Evolutionary conservation across 352 stramenopile genomes (phyloP), one percentile per base, ranked within the genome.

Genomic region (Globisporangium splendens): DNA sequence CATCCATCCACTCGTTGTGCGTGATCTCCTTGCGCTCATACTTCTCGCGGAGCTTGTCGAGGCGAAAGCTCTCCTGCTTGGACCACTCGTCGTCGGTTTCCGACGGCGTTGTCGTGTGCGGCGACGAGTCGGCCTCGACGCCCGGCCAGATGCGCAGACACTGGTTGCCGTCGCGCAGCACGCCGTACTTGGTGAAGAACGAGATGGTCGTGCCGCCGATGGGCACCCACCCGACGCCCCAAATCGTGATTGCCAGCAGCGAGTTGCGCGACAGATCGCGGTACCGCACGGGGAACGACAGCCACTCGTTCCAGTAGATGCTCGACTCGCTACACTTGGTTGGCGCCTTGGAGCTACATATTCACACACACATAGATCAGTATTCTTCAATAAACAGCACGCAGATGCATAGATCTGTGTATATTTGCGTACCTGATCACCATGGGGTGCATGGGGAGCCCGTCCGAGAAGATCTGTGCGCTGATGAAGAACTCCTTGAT

Each of bases 1-100:
- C 86, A 59, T 98, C 91, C 70, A 98, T 93, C 91, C 90, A 98
- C 61, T 96, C 86, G 62, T 93, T 91, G 18, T 78, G 75, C 22
- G 76, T 62, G 49, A 96, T 92, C 47, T 95, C 81, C 35, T 92
- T 92, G 54, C 88, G 86, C 38, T 94, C 88, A 68, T 95, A 96
- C 64, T 88, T 89, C 59, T 97, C 89, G 11, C 83, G 77, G 2
- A 90, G 79, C 61, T 97, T 95, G 68, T 94, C 83, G 33, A 96
- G 73, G 22, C 84, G 81, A 33, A 91, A 95, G 35, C 76, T 86
- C 54, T 96, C 77, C 46, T 91, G 80, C 14, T 71, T 62, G 14
- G 76, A 59, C 80, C 81, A 93, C 46, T 91, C 79, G 50, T 89
- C 81, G 54, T 88, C 68, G 17, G 91, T 73, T 56, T 93, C 86